Conservation (phyloP, 441 rosid species). For the Arabidopsis lyrata region DNA sequence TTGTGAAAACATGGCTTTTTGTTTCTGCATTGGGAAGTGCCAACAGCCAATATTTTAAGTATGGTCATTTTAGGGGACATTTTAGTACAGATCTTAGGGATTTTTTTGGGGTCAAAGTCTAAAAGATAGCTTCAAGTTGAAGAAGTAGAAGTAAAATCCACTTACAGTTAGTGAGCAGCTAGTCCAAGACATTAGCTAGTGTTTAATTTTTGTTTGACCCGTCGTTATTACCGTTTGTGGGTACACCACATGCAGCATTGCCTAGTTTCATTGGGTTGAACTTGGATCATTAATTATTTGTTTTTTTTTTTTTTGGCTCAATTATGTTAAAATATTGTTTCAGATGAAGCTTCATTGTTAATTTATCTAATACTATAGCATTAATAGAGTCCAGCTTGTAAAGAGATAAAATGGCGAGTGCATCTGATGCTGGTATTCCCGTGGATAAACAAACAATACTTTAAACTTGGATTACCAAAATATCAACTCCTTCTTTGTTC, state of each 20-base stretch:
- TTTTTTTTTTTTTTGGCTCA: background rate
- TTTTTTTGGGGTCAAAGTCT: slow-evolving; percentile 18
- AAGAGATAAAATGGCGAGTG: background rate
- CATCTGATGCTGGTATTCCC: slow-evolving; percentile 1
- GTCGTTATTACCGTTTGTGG: slow-evolving; percentile 32
- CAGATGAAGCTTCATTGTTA: slow-evolving; percentile 11
- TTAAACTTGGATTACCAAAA: slow-evolving; percentile 15
- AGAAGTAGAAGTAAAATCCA: slow-evolving; percentile 2
- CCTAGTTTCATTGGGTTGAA: slow-evolving; percentile 16
- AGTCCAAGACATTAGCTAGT: background rate
- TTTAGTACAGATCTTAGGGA: background rate
- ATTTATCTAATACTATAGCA: background rate
- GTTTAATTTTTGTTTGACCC: slow-evolving; percentile 42
- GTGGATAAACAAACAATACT: slow-evolving; percentile 28
- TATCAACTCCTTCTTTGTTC: slow-evolving; percentile 5
- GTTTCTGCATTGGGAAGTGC: background rate
- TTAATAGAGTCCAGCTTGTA: slow-evolving; percentile 4
- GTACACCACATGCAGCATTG: slow-evolving; percentile 30
- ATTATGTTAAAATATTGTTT: background rate
- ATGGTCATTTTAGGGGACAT: background rate
- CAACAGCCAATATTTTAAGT: background rate
- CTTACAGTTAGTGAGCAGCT: background rate
- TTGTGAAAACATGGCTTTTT: background rate
- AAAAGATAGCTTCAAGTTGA: slow-evolving; percentile 24
- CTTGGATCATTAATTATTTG: background rate